These are phyloP conservation scores for Brassica incana DNA, from an alignment of 345 rosid genomes.

Conservation along the genomic window DNA sequence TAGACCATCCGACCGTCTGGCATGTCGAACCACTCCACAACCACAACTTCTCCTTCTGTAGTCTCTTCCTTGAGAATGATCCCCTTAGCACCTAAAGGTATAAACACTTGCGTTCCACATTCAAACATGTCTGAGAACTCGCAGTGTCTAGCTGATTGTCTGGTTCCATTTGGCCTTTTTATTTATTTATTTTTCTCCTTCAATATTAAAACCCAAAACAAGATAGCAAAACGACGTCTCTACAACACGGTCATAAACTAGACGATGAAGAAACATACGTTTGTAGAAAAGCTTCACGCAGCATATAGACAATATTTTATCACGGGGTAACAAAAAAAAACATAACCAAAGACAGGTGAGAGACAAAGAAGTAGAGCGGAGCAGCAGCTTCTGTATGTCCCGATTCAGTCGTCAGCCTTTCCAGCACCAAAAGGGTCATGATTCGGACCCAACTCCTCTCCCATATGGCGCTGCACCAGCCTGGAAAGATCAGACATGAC, in stretches of 20 bases:
- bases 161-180: too few relatives aligned
- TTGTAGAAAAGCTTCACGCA: too few relatives aligned
- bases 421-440: too few relatives aligned
- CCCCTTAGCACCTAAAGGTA: neutral
- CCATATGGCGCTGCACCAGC: constrained; percentile 22
- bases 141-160: neutral
- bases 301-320: too few relatives aligned
- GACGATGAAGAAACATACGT: too few relatives aligned
- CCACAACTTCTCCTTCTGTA: neutral
- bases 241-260: too few relatives aligned
- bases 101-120: too few relatives aligned
- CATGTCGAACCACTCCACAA: constrained; percentile 1
- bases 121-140: neutral
- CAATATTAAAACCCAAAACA: too few relatives aligned
- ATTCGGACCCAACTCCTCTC: constrained; percentile 57
- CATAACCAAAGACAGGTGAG: constrained; percentile 1
- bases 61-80: neutral
- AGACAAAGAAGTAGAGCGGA: constrained; percentile 13
- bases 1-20: neutral
- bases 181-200: too few relatives aligned
- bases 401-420: neutral
- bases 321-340: too few relatives aligned
- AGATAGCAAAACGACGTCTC: too few relatives aligned
- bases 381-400: constrained; percentile 14
- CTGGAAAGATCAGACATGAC: too few relatives aligned